Percentiles rank a stretch among this genome's conserved stretches.
Conservation (phyloP, 1,284 basidiomycete genomes). For the Volvariella volvacea region DNA sequence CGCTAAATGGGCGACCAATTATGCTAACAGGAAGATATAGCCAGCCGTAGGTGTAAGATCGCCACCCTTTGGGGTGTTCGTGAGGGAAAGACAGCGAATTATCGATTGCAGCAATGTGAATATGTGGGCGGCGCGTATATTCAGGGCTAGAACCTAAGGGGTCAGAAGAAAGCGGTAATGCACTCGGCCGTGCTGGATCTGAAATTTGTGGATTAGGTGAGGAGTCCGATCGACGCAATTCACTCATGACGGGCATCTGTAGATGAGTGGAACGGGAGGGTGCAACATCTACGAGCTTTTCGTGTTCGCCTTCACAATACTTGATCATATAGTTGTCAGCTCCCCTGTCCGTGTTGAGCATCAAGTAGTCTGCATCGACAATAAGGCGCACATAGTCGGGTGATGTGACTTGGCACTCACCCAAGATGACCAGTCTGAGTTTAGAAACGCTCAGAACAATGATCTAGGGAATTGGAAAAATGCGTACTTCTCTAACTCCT, state of each 20-base stretch:
- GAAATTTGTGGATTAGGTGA: conserved; percentile 31
- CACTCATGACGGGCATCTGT: conserved; percentile 67
- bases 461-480: background rate
- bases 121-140: conserved; percentile 48
- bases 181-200: conserved; percentile 18
- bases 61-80: conserved; percentile 85
- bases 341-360: conserved; percentile 83
- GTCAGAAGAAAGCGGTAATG: background rate
- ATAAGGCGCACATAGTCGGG: background rate
- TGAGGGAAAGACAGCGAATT: conserved; percentile 90
- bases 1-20: conserved; percentile 81
- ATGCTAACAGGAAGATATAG: conserved; percentile 82
- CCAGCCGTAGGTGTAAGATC: conserved; percentile 91
- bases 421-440: conserved; percentile 74
- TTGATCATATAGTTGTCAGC: conserved; percentile 89
- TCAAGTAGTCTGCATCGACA: conserved; percentile 62
- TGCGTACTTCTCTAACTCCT: conserved; percentile 80
- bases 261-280: conserved; percentile 59
- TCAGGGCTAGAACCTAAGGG: conserved; percentile 23
- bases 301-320: conserved; percentile 71
- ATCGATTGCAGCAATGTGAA: conserved; percentile 88
- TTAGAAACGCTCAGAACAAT: conserved; percentile 9
- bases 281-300: conserved; percentile 71
- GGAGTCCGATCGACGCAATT: conserved; percentile 41
- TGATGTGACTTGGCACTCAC: conserved; percentile 26